Conservation (phyloP, 2,329 filamentous ascomycete species). For the Nigrospora sphaerica region DNA sequence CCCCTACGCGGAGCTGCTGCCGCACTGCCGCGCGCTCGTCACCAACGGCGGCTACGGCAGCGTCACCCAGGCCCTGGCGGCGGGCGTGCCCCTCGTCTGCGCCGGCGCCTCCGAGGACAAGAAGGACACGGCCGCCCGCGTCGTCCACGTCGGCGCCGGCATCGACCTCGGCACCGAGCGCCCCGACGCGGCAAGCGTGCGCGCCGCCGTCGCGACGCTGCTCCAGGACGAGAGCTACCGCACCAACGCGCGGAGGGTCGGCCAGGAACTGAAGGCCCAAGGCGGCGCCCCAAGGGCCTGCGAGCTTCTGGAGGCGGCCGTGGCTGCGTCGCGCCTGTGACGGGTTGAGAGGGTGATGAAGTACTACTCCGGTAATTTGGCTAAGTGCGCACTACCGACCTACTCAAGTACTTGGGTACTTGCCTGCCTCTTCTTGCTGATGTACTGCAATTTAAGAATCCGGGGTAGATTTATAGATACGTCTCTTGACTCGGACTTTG, state of each 20-base stretch:
- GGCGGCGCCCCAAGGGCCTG: not conserved
- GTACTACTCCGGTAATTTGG: too few relatives aligned
- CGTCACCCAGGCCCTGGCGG: conserved; percentile 1
- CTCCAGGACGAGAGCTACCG: not conserved
- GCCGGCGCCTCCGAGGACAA: conserved; percentile 1
- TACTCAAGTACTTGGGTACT: too few relatives aligned
- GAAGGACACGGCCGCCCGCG: conserved; percentile 1
- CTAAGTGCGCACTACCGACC: too few relatives aligned
- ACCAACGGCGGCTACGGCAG: conserved; percentile 2
- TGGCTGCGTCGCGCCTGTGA: not conserved
- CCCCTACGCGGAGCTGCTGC: not conserved
- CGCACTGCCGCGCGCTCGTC: not conserved
- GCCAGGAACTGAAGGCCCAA: not conserved
- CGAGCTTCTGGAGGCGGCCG: not conserved
- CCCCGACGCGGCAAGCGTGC: not conserved
- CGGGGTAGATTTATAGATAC: too few relatives aligned
- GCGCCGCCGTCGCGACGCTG: not conserved
- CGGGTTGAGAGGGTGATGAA: too few relatives aligned
- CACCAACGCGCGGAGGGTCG: not conserved
- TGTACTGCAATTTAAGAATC: too few relatives aligned
- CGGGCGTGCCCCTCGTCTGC: conserved; percentile 1
- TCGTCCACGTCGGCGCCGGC: not conserved
- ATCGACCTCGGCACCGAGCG: not conserved
- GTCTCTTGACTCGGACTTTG: too few relatives aligned
- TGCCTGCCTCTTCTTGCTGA: too few relatives aligned